Evolutionary conservation across 2,329 filamentous ascomycete species (phyloP).

Genomic region (Colletotrichum tabaci): DNA sequence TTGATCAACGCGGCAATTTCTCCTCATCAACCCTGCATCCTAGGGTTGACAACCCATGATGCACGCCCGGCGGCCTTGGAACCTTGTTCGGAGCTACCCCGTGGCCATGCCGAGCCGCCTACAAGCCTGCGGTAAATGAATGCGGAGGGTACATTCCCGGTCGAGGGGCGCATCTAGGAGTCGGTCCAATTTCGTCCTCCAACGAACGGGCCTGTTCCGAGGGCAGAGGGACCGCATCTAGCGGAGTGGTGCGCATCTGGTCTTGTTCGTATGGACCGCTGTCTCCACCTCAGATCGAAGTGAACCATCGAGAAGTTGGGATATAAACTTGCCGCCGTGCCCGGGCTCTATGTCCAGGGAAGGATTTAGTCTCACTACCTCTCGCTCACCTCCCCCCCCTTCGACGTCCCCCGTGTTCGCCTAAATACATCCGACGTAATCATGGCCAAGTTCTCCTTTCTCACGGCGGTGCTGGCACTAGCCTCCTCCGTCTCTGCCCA

Average conservation of each 20-base stretch:
- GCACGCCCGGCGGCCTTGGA: background rate
- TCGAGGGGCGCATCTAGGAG: background rate
- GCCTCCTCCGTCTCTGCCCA: conserved; percentile 57
- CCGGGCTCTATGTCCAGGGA: background rate
- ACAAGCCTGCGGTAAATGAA: conserved; percentile 29
- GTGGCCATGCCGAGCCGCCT: conserved; percentile 22
- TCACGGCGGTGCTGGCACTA: conserved; percentile 58
- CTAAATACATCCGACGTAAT: background rate
- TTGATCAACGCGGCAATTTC: background rate
- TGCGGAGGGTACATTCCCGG: conserved; percentile 30
- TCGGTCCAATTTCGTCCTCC: conserved; percentile 38
- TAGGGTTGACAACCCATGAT: background rate
- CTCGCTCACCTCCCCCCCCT: background rate
- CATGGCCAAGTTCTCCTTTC: conserved; percentile 45
- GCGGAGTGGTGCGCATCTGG: conserved; percentile 34
- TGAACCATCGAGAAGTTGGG: background rate
- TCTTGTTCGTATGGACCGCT: background rate
- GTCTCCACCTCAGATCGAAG: background rate
- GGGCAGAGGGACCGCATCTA: conserved; percentile 8
- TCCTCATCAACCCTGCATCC: background rate
- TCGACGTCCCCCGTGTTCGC: background rate
- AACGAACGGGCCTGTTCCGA: conserved; percentile 20
- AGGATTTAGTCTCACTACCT: background rate
- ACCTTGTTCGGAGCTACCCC: background rate
- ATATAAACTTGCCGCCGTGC: conserved; percentile 26